phyloP scores from a whole-genome alignment of 1,139 yeast species.

The Suhomyces bokatorum region DNA sequence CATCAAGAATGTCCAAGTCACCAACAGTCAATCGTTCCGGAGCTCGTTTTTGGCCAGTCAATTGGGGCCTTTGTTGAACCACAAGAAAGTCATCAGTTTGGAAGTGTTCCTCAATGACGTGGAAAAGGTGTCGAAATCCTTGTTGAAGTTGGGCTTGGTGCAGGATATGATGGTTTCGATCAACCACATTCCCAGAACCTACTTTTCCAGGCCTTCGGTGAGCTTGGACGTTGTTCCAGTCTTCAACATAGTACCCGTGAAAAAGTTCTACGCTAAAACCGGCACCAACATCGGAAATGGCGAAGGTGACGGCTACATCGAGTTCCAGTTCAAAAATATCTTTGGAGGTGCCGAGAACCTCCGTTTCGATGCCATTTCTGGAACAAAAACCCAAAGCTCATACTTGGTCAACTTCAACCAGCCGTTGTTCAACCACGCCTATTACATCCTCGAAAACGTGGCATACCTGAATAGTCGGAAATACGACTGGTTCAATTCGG shows the following conservation, averaged over 20 bases:
- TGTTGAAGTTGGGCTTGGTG: constrained; percentile 45
- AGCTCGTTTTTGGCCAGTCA: constrained; percentile 54
- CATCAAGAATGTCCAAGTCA: constrained; percentile 51
- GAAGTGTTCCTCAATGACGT: constrained; percentile 37
- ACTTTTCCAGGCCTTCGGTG: constrained; percentile 18
- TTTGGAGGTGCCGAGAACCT: constrained; percentile 89
- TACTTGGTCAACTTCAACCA: constrained; percentile 61
- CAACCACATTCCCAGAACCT: constrained; percentile 33
- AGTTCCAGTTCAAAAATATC: constrained; percentile 71
- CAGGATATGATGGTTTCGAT: constrained; percentile 45
- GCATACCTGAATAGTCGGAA: constrained; percentile 59
- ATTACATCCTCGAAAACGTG: constrained; percentile 55
- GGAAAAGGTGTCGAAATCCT: constrained; percentile 45
- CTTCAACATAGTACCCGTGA: constrained; percentile 60
- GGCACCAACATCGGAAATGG: constrained; percentile 96
- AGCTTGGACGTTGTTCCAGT: constrained; percentile 53
- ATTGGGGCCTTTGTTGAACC: constrained; percentile 50
- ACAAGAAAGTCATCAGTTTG: constrained; percentile 33
- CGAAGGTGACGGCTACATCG: constrained; percentile 90
- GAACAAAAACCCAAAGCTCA: constrained; percentile 78
- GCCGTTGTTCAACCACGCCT: constrained; percentile 58
- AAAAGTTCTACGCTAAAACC: constrained; percentile 72
- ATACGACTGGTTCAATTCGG: constrained; percentile 69
- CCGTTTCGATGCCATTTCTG: constrained; percentile 72
- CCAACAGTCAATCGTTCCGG: constrained; percentile 55